These are phyloP conservation scores for Alternaria sp. DNA, from an alignment of 2,329 filamentous ascomycete species.

Conservation along the genomic window DNA sequence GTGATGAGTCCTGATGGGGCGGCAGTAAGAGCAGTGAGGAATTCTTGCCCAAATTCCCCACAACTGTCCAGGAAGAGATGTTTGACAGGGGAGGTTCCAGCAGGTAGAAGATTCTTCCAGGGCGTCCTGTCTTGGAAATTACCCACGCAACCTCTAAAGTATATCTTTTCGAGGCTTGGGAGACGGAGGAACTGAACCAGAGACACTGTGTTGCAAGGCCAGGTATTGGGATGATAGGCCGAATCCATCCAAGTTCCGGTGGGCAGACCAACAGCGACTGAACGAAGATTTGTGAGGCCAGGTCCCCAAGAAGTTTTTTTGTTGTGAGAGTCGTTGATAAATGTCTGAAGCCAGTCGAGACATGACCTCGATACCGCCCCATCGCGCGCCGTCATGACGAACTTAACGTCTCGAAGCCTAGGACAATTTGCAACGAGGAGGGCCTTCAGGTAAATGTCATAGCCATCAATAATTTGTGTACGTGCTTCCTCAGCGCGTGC, in stretches of 20 bases:
- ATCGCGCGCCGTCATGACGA: neutral
- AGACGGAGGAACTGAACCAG: slow-evolving; percentile 11
- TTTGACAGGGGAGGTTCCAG: slow-evolving; percentile 2
- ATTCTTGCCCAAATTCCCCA: neutral
- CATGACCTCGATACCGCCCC: neutral
- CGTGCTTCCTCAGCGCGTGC: neutral
- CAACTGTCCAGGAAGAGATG: slow-evolving; percentile 19
- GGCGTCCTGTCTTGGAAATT: neutral
- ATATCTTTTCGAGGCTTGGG: slow-evolving; percentile 11
- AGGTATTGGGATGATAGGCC: neutral
- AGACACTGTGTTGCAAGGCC: neutral
- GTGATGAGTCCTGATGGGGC: slow-evolving; percentile 5
- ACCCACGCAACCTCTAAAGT: slow-evolving; percentile 5
- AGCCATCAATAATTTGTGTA: slow-evolving; percentile 10
- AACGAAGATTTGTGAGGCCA: slow-evolving; percentile 1
- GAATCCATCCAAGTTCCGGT: slow-evolving; percentile 12
- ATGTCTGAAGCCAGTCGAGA: slow-evolving; percentile 13
- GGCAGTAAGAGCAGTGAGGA: neutral
- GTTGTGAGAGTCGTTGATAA: slow-evolving; percentile 3
- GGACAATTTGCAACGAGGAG: slow-evolving; percentile 14
- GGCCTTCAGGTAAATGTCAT: slow-evolving; percentile 14
- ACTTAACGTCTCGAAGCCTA: slow-evolving; percentile 12
- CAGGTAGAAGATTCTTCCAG: neutral
- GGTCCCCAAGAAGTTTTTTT: slow-evolving; percentile 3
- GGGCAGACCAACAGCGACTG: slow-evolving; percentile 10